Evolutionary conservation across 2,329 filamentous ascomycete genomes (phyloP).

Genomic region (Sporothrix humicola): DNA sequence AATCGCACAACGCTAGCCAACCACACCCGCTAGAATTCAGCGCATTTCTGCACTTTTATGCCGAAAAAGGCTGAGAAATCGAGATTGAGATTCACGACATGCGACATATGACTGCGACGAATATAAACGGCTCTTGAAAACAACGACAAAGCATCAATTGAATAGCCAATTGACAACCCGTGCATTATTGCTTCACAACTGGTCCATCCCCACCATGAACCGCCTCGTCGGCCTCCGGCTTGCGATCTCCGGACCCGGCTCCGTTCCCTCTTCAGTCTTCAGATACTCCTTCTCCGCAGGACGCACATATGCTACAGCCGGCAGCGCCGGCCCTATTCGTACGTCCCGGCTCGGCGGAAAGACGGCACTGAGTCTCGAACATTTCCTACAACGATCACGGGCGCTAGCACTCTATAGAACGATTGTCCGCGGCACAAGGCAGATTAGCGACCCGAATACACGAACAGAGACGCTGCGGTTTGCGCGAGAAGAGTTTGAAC

Average conservation of each 20-base stretch:
- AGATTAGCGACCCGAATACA: slow-evolving; percentile 58
- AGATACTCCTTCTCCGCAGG: background rate
- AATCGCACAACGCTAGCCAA: background rate
- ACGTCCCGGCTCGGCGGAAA: slow-evolving; percentile 46
- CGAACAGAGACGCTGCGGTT: slow-evolving; percentile 62
- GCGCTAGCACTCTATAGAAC: slow-evolving; percentile 63
- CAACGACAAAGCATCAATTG: background rate
- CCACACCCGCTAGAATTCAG: slow-evolving; percentile 18
- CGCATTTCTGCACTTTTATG: background rate
- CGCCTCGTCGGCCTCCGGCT: slow-evolving; percentile 10
- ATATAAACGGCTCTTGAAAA: too few species aligned
- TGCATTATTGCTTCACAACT: background rate
- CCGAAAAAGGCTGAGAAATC: slow-evolving; percentile 17
- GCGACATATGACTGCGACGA: background rate
- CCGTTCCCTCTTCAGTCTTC: background rate
- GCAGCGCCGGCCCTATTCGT: slow-evolving; percentile 38
- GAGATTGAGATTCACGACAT: background rate
- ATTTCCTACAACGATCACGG: slow-evolving; percentile 65
- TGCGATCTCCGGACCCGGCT: background rate
- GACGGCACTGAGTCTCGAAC: slow-evolving; percentile 59
- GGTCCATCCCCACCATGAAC: slow-evolving; percentile 10
- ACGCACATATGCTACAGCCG: slow-evolving; percentile 46
- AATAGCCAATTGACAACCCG: background rate
- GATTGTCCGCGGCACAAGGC: slow-evolving; percentile 60
- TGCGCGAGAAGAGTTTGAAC: slow-evolving; percentile 66